Percentiles rank a stretch among this genome's conserved stretches.
Evolutionary conservation across 371 early-diverging fungal species (phyloP).

Genomic region (Catenaria anguillulae): DNA sequence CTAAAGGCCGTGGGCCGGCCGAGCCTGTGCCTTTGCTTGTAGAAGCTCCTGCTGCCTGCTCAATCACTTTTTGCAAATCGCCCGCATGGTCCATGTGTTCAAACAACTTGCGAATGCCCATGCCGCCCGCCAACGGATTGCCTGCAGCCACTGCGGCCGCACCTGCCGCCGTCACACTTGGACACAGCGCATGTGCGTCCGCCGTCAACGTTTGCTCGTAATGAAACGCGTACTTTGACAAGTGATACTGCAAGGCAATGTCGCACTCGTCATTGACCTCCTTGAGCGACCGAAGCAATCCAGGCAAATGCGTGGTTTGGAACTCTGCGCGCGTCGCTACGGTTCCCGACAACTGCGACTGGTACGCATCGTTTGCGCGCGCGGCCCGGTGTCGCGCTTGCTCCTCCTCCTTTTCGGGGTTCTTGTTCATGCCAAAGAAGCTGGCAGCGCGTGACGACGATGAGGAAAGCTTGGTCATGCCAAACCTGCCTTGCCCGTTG

Average conservation of each 20-base stretch:
- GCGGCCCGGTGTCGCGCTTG: conserved; percentile 2
- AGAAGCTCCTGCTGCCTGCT: conserved; percentile 15
- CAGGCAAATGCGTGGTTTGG: conserved; percentile 43
- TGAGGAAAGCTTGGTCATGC: conserved; percentile 16
- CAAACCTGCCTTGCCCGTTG: conserved; percentile 1
- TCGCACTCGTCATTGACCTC: conserved; percentile 55
- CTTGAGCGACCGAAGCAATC: conserved; percentile 45
- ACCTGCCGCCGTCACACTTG: conserved; percentile 10
- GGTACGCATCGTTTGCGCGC: conserved; percentile 51
- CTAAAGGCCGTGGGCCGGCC: not conserved
- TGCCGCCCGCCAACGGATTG: too few species aligned
- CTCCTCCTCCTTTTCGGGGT: not conserved
- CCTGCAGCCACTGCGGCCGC: too few species aligned
- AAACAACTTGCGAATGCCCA: conserved; percentile 33
- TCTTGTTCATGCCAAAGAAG: not conserved
- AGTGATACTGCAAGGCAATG: conserved; percentile 46
- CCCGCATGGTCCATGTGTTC: conserved; percentile 39
- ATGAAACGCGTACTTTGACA: conserved; percentile 47
- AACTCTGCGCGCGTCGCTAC: conserved; percentile 43
- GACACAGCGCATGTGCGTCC: conserved; percentile 12
- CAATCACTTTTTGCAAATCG: conserved; percentile 28
- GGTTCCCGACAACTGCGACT: conserved; percentile 40
- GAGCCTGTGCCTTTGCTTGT: conserved; percentile 2
- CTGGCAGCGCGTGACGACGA: not conserved
- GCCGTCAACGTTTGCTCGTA: conserved; percentile 24